Evolutionary conservation across 1,284 basidiomycete genomes (phyloP), one percentile per base, ranked within the genome.

Genomic region (Pyrrhoderma noxium): DNA sequence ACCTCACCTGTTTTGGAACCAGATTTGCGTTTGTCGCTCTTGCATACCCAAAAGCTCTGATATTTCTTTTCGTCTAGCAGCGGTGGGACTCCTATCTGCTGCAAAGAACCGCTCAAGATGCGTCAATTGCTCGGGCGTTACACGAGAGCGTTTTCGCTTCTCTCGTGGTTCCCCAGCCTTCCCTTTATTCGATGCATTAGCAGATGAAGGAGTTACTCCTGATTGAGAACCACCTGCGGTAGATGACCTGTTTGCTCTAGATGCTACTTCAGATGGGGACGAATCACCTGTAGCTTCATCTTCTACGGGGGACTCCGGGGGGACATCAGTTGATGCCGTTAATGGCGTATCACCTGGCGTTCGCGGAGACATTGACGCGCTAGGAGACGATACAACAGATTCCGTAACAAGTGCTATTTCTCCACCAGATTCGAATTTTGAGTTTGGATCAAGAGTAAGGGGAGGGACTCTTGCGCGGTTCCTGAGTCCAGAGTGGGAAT

Each of bases 11-110:
- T 90, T 90, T 64, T 90, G 87, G 62, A 89, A 90, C 88, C 87
- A 89, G 51, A 90, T 85, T 66, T 89, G 87, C 0, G 85, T 88
- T 70, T 89, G 87, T 38, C 86, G 79, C 66, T 89, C 87, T 53
- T 85, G 76, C 83, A 89, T 89, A 16, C 85, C 84, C n/a, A 90
- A 70, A 53, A 77, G 65, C 34, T 81, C 75, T 52, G 83, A 80
- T 49, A 90, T 88, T 60, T 88, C 85, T 55, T 78, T 77, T 46
- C 87, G 72, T 47, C 79, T 74, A 5, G 74, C 73, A 3, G 83
- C 81, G 2, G 82, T 84, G 11, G 87, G 87, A 59, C 78, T 85
- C 41, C 79, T 73, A 64, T 89, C 84, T 46, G 69, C 60, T 14
- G 76, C 65, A 62, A 89, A 90, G 58, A 80, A 78, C 2, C 71